Evolutionary conservation across 2,329 filamentous ascomycete species (phyloP), one percentile per base, ranked within the genome.

Genomic region (Cryphonectria carpinicola): DNA sequence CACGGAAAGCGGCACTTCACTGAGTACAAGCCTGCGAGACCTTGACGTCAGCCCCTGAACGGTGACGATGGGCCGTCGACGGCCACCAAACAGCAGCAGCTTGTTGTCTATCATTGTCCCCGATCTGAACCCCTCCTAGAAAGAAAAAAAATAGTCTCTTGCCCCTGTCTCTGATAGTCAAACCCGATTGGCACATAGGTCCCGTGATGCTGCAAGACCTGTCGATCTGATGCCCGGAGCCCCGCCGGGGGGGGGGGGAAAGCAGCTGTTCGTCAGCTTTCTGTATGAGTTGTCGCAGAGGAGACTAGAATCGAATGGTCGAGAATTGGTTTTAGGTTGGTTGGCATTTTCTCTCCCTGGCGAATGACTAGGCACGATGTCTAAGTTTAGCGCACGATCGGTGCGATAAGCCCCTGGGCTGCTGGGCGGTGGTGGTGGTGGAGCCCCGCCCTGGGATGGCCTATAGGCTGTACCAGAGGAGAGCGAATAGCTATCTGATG

Each of bases 321-420:
- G 39, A 64, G 61, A 28, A 43, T 28, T 46, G 61, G 37, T 13
- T 32, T n/a, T 32, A n/a, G 41, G n/a, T 19, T 19, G 19, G 56
- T 19, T 17, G 32, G 56, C 56, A 35, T 61, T 2, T 19, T 7
- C 28, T 10, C 28, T 61, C 32, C 32, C 32, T 35, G 19, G 61
- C 37, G 41, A 43, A 64, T 46, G 37, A 39, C 17, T 14, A 65
- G 43, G 25, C 63, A 65, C 52, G 43, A 35, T 43, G 28, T 65
- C 63, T 46, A 11, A 22, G 35, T 25, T 22, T 65, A 52, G 63
- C 63, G 63, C 46, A 7, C 63, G 63, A 65, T 65, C 25, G 35
- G 22, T 52, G 41, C 28, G 63, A 52, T 65, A 52, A 65, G 43
- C 17, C 39, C 3, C 39, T 25, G 32, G 58, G 46, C 7, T 49